Percentiles rank a stretch among this genome's conserved stretches.
Evolutionary conservation across 306 rosid genomes (phyloP).

Genomic region (Arachis stenosperma): DNA sequence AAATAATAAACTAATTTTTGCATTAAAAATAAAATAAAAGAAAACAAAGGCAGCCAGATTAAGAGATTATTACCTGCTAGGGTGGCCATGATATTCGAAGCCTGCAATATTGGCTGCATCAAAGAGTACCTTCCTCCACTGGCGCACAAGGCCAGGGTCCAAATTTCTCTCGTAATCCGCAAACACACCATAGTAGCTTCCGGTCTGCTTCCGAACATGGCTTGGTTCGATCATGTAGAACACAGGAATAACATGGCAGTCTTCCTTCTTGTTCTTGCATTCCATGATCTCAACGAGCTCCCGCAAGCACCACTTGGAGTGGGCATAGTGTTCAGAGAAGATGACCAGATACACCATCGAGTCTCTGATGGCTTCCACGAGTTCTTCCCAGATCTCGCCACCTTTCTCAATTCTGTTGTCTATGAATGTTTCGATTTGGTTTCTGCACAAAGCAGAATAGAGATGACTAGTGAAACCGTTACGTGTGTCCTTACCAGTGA

Average conservation of each 20-base stretch:
- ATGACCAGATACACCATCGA: slow-evolving; percentile 15
- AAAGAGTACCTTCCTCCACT: not conserved
- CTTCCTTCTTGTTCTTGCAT: not conserved
- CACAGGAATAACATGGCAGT: slow-evolving; percentile 25
- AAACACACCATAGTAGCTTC: not conserved
- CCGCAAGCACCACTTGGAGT: slow-evolving; percentile 34
- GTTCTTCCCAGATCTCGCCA: not conserved
- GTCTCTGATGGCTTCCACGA: not conserved
- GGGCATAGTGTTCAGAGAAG: slow-evolving; percentile 17
- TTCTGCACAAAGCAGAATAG: not conserved
- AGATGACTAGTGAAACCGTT: no score
- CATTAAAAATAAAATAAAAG: no score
- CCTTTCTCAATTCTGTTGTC: slow-evolving; percentile 6
- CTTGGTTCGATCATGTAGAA: slow-evolving; percentile 32
- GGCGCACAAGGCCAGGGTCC: not conserved
- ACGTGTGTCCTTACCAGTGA: no score
- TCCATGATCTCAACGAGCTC: slow-evolving; percentile 32
- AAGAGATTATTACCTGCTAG: not conserved
- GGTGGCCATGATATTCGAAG: not conserved
- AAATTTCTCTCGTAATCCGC: not conserved
- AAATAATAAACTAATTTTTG: no score
- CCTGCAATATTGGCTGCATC: not conserved
- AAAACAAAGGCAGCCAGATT: no score
- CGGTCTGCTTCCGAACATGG: slow-evolving; percentile 1
- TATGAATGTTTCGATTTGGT: not conserved